Evolutionary conservation across 257 asterid species (phyloP).

Genomic region (Plantago elongata): DNA sequence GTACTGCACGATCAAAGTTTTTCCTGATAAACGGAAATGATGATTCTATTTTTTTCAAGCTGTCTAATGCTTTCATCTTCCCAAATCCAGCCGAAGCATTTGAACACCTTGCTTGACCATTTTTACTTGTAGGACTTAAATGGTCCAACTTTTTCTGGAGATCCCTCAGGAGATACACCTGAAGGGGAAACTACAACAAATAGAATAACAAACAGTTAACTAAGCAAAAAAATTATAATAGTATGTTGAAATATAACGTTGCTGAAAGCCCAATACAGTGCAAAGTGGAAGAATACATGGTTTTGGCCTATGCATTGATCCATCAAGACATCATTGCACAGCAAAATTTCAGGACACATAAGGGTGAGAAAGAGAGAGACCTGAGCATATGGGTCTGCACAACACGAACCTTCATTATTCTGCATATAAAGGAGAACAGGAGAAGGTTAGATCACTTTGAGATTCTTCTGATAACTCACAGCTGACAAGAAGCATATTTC

Average conservation of each 20-base stretch:
- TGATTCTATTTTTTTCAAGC: slow-evolving; percentile 44
- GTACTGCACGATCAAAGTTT: slow-evolving; percentile 52
- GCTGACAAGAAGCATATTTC: not conserved
- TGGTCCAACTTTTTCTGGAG: slow-evolving; percentile 65
- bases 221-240: not conserved
- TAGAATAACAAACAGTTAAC: slow-evolving; percentile 18
- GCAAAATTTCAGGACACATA: slow-evolving; percentile 9
- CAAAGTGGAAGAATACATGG: slow-evolving; percentile 15
- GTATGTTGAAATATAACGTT: slow-evolving; percentile 1
- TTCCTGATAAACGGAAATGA: slow-evolving; percentile 56
- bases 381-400: slow-evolving; percentile 73
- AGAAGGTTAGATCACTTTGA: slow-evolving; percentile 14
- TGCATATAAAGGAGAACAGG: slow-evolving; percentile 29
- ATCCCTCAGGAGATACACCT: slow-evolving; percentile 71
- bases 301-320: not conserved
- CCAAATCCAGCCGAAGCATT: slow-evolving; percentile 34
- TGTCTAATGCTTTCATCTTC: slow-evolving; percentile 38
- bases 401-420: slow-evolving; percentile 58
- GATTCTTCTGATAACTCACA: slow-evolving; percentile 12
- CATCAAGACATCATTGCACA: slow-evolving; percentile 6
- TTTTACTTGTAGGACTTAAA: slow-evolving; percentile 50
- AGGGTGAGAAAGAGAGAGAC: slow-evolving; percentile 28
- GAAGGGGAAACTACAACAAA: slow-evolving; percentile 62
- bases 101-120: slow-evolving; percentile 30
- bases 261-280: slow-evolving; percentile 18